These are phyloP conservation scores for Tricholoma bakamatsutake DNA, from an alignment of 768 basidiomycete genomes.

Conservation along the genomic window DNA sequence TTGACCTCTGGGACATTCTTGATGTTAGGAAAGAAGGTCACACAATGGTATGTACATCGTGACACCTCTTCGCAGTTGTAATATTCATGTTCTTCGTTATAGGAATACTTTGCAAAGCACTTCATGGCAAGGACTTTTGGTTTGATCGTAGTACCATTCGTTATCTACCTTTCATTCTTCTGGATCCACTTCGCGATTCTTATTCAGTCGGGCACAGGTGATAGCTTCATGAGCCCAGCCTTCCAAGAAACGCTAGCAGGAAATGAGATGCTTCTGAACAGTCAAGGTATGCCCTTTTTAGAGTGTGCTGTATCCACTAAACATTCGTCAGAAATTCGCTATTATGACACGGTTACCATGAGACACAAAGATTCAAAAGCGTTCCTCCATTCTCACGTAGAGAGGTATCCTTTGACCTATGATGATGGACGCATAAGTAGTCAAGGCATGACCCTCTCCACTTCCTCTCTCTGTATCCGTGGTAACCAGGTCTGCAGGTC, in stretches of 20 bases:
- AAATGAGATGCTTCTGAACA: conserved; percentile 88
- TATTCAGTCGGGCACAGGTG: conserved; percentile 85
- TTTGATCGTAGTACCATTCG: conserved; percentile 82
- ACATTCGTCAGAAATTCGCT: conserved; percentile 73
- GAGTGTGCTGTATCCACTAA: conserved; percentile 1
- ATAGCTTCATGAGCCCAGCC: conserved; percentile 94
- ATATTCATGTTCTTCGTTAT: neutral
- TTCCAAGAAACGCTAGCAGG: conserved; percentile 95
- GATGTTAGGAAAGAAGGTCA: conserved; percentile 78
- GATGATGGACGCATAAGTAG: conserved; percentile 94
- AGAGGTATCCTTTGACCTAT: conserved; percentile 88
- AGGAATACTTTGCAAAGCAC: conserved; percentile 90
- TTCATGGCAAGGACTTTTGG: conserved; percentile 81
- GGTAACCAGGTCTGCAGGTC: conserved; percentile 44
- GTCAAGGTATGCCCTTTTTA: conserved; percentile 59
- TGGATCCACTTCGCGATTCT: conserved; percentile 91
- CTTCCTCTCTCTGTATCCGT: neutral
- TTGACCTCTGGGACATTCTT: conserved; percentile 93
- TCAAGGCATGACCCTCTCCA: conserved; percentile 50
- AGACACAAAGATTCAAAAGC: conserved; percentile 92
- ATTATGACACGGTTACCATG: conserved; percentile 83
- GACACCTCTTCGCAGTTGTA: neutral
- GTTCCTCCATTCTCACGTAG: conserved; percentile 89
- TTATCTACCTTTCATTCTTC: conserved; percentile 93
- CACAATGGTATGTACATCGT: conserved; percentile 53